Base-by-base conservation (phyloP, 1,139 yeast genomes). In the Hemisphaericaspora xylofermentans region DNA sequence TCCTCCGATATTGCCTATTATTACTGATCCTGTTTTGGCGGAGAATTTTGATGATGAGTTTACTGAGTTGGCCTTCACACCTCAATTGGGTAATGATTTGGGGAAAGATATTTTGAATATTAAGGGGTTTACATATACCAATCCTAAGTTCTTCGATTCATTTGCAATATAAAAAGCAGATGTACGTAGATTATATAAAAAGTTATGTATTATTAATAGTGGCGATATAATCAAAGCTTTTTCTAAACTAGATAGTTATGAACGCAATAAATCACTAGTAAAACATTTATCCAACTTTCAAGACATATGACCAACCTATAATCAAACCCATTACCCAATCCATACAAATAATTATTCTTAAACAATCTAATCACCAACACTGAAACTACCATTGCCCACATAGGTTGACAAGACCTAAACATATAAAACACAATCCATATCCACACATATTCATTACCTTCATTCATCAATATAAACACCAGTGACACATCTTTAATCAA, bases 41-140 rank as follows among this genome's bases (percentile, higher is more conserved):
- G 98, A 93, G 60, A 93, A 93, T 58, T 93, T 93, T 59, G 95
- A 93, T 53, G 64, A 75, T 16, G 95, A 88, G 52, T 93, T 91
- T 63, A 91, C 98, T 0, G 81, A 78, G n/a, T 80, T 89, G 87
- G 57, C 67, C 2, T 66, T 72, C 48, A 69, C 76, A 1, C 78
- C 77, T 2, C 74, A 71, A 17, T 43, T 41, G 31, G 44, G 43
- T 31, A 27, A 46, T 38, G 44, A 54, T 31, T 19, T 27, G 13
- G 43, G 42, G 9, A 41, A 43, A 17, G 73, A 71, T 42, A 61
- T 71, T 27, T 56, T 72, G 40, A 69, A 70, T 47, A 68, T 72
- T 22, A 64, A 67, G 33, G 76, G 72, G 14, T 72, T 72, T 43
- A 66, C 75, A 1, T 72, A 63, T 49, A 71, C 71, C 2, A 69